Conservation (phyloP, 345 rosid genomes). For the Combretum micranthum region DNA sequence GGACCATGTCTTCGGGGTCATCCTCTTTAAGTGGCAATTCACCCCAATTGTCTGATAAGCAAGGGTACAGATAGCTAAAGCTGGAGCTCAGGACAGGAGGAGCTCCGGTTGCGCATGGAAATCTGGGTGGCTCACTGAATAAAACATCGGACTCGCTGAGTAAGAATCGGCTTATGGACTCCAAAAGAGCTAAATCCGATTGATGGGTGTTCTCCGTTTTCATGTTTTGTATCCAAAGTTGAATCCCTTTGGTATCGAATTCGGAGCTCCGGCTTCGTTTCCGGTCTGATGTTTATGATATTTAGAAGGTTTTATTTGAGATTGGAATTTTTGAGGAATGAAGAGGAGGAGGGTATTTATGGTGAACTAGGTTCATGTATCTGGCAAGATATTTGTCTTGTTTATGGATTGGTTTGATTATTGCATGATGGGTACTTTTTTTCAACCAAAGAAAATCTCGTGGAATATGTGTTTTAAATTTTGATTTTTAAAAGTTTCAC, state of each 20-base stretch:
- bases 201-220: constrained; percentile 25
- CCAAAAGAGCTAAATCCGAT: constrained; percentile 44
- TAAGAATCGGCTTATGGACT: constrained; percentile 44
- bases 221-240: constrained; percentile 18
- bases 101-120: constrained; percentile 15
- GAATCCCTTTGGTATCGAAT: background rate
- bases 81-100: constrained; percentile 58
- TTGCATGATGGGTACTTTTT: too few relatives aligned
- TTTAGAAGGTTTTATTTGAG: background rate
- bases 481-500: too few relatives aligned
- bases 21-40: constrained; percentile 73
- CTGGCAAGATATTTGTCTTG: background rate
- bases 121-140: constrained; percentile 7
- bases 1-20: constrained; percentile 86
- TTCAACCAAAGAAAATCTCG: too few relatives aligned
- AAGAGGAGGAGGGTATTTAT: constrained; percentile 8
- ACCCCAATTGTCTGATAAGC: constrained; percentile 90
- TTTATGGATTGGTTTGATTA: too few relatives aligned
- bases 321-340: background rate
- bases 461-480: too few relatives aligned
- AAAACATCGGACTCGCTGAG: constrained; percentile 35
- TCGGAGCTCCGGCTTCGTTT: background rate
- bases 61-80: constrained; percentile 60
- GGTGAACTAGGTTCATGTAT: constrained; percentile 28
- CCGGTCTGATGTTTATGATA: background rate